Evolutionary conservation across 257 asterid genomes (phyloP).

Genomic region (Solanum virginianum): DNA sequence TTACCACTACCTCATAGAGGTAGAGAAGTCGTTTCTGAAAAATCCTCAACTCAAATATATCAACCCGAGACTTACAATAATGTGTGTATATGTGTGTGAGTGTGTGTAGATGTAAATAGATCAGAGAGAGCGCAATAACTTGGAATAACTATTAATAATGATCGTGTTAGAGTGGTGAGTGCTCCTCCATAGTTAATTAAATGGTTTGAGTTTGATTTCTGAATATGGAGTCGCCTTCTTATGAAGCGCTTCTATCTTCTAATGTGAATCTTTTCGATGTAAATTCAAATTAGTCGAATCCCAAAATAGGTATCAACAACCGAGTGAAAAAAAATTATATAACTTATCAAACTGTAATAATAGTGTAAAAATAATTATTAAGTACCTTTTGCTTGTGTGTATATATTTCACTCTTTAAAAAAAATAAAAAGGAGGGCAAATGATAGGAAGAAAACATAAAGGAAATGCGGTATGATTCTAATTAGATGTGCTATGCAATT

Average conservation of each 20-base stretch:
- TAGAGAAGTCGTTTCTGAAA: too few species aligned
- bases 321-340: background rate
- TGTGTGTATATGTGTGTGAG: too few species aligned
- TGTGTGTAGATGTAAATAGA: too few species aligned
- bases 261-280: background rate
- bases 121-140: background rate
- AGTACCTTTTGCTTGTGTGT: background rate
- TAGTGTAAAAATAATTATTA: background rate
- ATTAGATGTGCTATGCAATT: background rate
- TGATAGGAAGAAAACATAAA: background rate
- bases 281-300: background rate
- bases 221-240: background rate
- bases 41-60: too few species aligned
- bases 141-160: background rate
- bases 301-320: background rate
- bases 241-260: background rate
- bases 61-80: too few species aligned
- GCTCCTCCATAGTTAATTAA: background rate
- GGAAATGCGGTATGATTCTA: background rate
- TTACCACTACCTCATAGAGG: too few species aligned
- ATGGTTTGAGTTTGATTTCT: background rate
- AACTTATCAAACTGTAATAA: background rate
- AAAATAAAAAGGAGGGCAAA: background rate
- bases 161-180: background rate
- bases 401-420: background rate